phyloP scores from a whole-genome alignment of 768 basidiomycete species.

The Termitomyces eurrhizus region DNA sequence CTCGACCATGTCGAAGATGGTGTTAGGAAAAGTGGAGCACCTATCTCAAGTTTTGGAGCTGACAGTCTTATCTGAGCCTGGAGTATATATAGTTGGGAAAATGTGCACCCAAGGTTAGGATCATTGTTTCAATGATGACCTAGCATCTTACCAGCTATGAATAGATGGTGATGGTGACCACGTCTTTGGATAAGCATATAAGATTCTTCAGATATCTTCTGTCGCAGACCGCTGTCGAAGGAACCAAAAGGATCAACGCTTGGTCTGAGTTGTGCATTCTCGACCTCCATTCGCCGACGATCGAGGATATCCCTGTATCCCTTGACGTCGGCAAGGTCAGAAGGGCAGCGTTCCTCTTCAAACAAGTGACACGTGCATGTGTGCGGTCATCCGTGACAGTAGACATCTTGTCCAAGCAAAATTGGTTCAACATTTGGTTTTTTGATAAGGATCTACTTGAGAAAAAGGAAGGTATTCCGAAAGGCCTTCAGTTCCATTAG shows the following conservation, averaged over 20 bases:
- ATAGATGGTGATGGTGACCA: slow-evolving; percentile 14
- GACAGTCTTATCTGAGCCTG: slow-evolving; percentile 15
- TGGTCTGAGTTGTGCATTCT: slow-evolving; percentile 21
- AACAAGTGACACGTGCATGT: neutral
- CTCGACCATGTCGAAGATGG: slow-evolving; percentile 18
- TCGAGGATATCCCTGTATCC: slow-evolving; percentile 22
- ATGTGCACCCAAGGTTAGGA: slow-evolving; percentile 18
- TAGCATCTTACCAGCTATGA: slow-evolving; percentile 17
- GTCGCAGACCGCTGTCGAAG: slow-evolving; percentile 10
- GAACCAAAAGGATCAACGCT: slow-evolving; percentile 6
- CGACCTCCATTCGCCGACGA: slow-evolving; percentile 17
- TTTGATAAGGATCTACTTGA: slow-evolving; percentile 22
- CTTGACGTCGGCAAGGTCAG: slow-evolving; percentile 15
- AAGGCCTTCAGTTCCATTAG: neutral
- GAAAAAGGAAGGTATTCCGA: slow-evolving; percentile 12
- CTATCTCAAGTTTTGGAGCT: slow-evolving; percentile 10
- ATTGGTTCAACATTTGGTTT: slow-evolving; percentile 16
- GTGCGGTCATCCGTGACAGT: neutral
- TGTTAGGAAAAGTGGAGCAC: slow-evolving; percentile 16
- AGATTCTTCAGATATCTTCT: slow-evolving; percentile 19
- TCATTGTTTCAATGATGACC: too few species aligned
- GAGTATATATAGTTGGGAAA: too few species aligned
- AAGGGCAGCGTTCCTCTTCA: slow-evolving; percentile 18
- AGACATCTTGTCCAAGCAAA: too few species aligned
- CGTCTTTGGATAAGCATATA: slow-evolving; percentile 14